Evolutionary conservation across 2,329 filamentous ascomycete species (phyloP), one percentile per base, ranked within the genome.

Genomic region (Ophiostoma tasmaniense): DNA sequence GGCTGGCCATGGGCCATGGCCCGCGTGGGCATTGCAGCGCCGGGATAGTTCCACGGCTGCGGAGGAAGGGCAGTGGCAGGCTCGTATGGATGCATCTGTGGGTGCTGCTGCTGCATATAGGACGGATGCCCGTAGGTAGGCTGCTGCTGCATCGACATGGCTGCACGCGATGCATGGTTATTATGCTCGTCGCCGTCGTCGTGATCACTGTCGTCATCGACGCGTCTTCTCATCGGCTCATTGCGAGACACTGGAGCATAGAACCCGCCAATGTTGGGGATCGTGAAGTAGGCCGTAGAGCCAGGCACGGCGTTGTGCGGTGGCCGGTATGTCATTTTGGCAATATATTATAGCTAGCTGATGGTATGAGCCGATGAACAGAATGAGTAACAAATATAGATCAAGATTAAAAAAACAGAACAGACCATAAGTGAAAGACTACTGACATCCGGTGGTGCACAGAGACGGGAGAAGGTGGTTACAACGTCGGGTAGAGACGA

Each of bases 211-310:
- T 28, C 39, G n/a, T 22, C 33, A n/a, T 22, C 33, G 3, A 42
- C 45, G 20, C 20, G 20, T n/a, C 39, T n/a, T 64, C 20, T 33
- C 30, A 11, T 30, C 4, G 39, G 37, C 11, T 67, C 66, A 3
- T 67, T 59, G 1, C 52, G 55, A 2, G 67, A 66, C 61, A 70
- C 64, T 11, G 68, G 66, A 14, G 68, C 69, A 14, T 70, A 70
- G 39, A 70, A 70, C 1, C 69, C 67, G 4, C 67, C 67, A 8
- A 68, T 25, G 42, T 67, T 25, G 30, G 66, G 69, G 4, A 65
- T 52, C 33, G 64, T 68, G 28, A 66, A 70, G n/a, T 67, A 68
- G 2, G 50, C 69, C 5, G 69, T 68, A 25, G 42, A 25, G 33
- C 67, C 64, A 4, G 67, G 69, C 17, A 25, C 55, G 22, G 66